Evolutionary conservation across 495 filamentous ascomycete genomes (phyloP).

Genomic region (Bacidia rubella): DNA sequence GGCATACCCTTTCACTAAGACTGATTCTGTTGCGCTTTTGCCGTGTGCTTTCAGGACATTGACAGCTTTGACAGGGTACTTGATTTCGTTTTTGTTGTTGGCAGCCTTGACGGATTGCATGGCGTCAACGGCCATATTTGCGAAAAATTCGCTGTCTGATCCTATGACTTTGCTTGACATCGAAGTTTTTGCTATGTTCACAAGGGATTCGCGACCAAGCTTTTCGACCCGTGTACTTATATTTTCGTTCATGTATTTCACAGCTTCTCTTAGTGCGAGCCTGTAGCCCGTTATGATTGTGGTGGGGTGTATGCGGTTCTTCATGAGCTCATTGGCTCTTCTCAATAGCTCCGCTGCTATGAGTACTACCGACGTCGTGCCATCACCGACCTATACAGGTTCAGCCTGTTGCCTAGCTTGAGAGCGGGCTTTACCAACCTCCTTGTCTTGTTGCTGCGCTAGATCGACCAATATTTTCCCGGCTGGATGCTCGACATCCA

Average conservation of each 20-base stretch:
- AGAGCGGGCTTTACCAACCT: conserved; percentile 35
- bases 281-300: conserved; percentile 98
- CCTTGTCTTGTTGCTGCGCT: conserved; percentile 97
- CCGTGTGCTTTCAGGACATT: conserved; percentile 98
- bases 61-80: conserved; percentile 98
- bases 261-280: conserved; percentile 85
- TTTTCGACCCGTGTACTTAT: conserved; percentile 88
- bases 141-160: conserved; percentile 89
- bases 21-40: conserved; percentile 76
- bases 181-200: conserved; percentile 95
- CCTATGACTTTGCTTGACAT: conserved; percentile 99
- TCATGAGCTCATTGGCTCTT: conserved; percentile 94
- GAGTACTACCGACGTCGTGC: conserved; percentile 93
- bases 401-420: conserved; percentile 14
- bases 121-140: conserved; percentile 91
- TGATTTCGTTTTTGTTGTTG: conserved; percentile 78
- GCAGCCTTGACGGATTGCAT: conserved; percentile 89
- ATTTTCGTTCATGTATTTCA: conserved; percentile 98
- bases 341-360: conserved; percentile 92
- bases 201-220: conserved; percentile 72
- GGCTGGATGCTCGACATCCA: conserved; percentile 95
- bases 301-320: conserved; percentile 98
- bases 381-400: conserved; percentile 62
- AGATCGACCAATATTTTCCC: conserved; percentile 97
- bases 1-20: conserved; percentile 91